A percentile compares a stretch with the other conserved stretches of the same genome.
Conservation (phyloP, 2,329 filamentous ascomycete species). For the Zalaria sp. region DNA sequence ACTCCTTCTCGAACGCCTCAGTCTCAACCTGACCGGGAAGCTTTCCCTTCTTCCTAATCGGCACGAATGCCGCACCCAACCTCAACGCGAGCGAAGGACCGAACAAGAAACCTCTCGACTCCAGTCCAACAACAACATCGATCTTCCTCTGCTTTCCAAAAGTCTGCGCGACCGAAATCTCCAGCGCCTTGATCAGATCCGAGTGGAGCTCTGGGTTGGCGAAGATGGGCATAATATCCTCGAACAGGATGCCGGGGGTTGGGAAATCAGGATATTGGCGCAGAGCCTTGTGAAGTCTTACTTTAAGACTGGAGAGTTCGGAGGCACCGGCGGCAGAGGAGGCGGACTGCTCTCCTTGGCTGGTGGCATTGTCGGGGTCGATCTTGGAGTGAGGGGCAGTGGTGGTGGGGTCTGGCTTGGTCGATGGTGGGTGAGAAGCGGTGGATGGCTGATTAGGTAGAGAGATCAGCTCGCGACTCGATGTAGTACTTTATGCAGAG, state of each 20-base stretch:
- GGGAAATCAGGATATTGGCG: conserved; percentile 89
- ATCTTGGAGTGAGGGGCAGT: conserved; percentile 7
- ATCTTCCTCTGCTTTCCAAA: conserved; percentile 32
- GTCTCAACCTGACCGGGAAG: conserved; percentile 74
- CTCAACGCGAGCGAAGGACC: conserved; percentile 76
- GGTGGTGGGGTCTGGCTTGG: conserved; percentile 18
- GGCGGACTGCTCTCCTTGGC: conserved; percentile 35
- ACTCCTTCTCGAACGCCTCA: conserved; percentile 86
- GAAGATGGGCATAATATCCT: conserved; percentile 67
- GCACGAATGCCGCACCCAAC: conserved; percentile 75
- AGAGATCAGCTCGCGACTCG: background rate
- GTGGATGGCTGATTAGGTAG: conserved; percentile 14
- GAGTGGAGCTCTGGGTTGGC: conserved; percentile 12
- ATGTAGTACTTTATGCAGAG: background rate
- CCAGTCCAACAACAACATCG: conserved; percentile 85
- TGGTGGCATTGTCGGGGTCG: conserved; percentile 19
- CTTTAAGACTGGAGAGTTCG: conserved; percentile 50
- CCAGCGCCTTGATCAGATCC: conserved; percentile 66
- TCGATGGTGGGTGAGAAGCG: conserved; percentile 15
- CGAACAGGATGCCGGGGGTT: conserved; percentile 81
- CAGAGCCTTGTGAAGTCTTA: conserved; percentile 56
- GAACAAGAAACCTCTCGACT: conserved; percentile 91
- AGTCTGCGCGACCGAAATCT: conserved; percentile 60
- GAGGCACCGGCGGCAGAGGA: conserved; percentile 32
- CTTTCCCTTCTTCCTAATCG: conserved; percentile 91